phyloP scores from a whole-genome alignment of 768 basidiomycete species.

The Hydnomerulius pinastri region DNA sequence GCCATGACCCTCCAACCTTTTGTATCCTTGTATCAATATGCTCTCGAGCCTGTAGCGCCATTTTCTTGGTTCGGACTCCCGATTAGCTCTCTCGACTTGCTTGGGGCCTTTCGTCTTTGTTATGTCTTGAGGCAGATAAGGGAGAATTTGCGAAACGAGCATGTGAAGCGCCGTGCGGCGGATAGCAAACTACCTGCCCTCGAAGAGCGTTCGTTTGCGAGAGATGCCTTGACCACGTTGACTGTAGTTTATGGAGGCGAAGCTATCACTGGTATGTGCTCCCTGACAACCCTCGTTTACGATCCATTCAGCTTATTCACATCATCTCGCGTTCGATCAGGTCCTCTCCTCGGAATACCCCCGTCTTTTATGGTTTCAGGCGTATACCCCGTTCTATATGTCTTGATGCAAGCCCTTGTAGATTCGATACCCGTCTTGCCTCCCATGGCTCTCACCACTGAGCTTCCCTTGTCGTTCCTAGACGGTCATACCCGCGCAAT shows the following conservation, averaged over 20 bases:
- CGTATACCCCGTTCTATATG: conserved; percentile 62
- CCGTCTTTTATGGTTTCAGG: conserved; percentile 84
- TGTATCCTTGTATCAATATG: conserved; percentile 52
- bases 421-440: conserved; percentile 52
- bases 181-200: conserved; percentile 35
- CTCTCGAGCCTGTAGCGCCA: conserved; percentile 60
- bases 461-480: conserved; percentile 71
- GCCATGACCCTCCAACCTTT: conserved; percentile 42
- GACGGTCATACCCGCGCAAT: conserved; percentile 82
- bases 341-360: conserved; percentile 61
- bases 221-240: conserved; percentile 57
- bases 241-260: conserved; percentile 82
- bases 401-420: conserved; percentile 58
- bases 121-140: conserved; percentile 67
- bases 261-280: conserved; percentile 56
- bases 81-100: conserved; percentile 65
- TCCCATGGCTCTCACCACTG: conserved; percentile 53
- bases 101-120: conserved; percentile 70
- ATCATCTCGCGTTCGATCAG: conserved; percentile 33
- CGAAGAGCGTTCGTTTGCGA: conserved; percentile 58
- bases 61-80: conserved; percentile 66
- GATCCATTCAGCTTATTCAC: conserved; percentile 5
- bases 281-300: background rate
- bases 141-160: conserved; percentile 47
- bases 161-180: conserved; percentile 37